Base-by-base conservation (phyloP, 306 rosid species). In the Casuarina glauca region DNA sequence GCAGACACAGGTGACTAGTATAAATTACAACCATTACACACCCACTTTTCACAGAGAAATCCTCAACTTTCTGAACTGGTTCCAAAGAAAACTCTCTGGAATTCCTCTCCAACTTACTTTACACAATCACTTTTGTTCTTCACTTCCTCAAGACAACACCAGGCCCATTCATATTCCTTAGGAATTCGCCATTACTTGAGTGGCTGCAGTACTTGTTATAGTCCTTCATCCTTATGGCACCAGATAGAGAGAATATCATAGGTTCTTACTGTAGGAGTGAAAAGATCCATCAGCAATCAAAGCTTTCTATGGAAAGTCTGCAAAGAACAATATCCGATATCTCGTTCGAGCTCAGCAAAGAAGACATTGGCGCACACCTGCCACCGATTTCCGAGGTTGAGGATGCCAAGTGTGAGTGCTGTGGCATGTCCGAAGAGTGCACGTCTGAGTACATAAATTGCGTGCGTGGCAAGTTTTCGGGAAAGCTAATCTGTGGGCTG, bases 381-480 rank as follows among this genome's bases (percentile, higher is more conserved):
- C 83, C 76, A 2, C 20, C 76, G 0, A 77, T 82, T 35, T 73
- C 77, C 0, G 89, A 83, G 63, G 87, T 74, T 2, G 87, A 85
- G 38, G 80, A 72, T 13, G 92, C 84, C 4, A 73, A 74, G n/a
- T 89, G 96, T 49, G 93, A 91, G 87, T 91, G 96, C 52, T 91
- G 96, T 4, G 93, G 83, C 67, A 72, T 87, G 89, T 81, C 77
- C 0, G 96, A 91, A 62, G 91, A 91, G 76, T 89, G 88, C 89
- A 87, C 84, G 0, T 38, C 13, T 0, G 91, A 86, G 70, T 91
- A 91, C 90, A 79, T 84, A 4, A 15, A 49, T 19, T 26, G 76
- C 3, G 83, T 85, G 17, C 79, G 87, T 0, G 48, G 68, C 64
- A 83, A 75, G 86, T 88, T 76, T 77, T 82, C 36, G 1, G 91